Evolutionary conservation across 768 basidiomycete species (phyloP).

Genomic region (Melanogaster broomeanus): DNA sequence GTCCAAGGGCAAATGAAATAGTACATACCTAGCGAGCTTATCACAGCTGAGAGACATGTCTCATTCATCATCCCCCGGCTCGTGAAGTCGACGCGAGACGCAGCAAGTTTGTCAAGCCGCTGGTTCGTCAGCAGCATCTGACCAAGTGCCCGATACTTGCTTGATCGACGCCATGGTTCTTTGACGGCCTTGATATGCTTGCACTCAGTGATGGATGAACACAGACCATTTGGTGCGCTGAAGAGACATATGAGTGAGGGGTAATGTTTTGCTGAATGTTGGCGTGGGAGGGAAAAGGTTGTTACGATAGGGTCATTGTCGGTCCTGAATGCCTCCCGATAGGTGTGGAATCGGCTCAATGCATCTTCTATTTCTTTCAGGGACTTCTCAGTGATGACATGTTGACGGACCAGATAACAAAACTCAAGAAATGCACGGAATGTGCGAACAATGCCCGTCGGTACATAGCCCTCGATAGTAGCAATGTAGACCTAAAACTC

Average conservation of each 20-base stretch:
- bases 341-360: conserved; percentile 21
- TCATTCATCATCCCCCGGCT: conserved; percentile 20
- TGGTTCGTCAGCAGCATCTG: conserved; percentile 34
- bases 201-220: conserved; percentile 38
- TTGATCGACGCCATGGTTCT: conserved; percentile 33
- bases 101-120: conserved; percentile 28
- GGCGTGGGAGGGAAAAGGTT: conserved; percentile 29
- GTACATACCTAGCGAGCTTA: not conserved
- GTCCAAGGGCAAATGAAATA: not conserved
- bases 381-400: conserved; percentile 16
- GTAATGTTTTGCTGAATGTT: conserved; percentile 35
- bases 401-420: conserved; percentile 29
- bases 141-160: conserved; percentile 14
- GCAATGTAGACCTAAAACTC: conserved; percentile 26
- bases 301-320: conserved; percentile 10
- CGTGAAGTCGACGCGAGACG: conserved; percentile 17
- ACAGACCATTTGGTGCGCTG: conserved; percentile 36
- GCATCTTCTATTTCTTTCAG: conserved; percentile 19
- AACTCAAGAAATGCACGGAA: conserved; percentile 29
- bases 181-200: conserved; percentile 39
- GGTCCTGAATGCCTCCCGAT: conserved; percentile 16
- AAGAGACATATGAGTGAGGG: conserved; percentile 19
- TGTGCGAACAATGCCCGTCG: conserved; percentile 11
- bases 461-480: conserved; percentile 24
- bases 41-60: not conserved